Conservation (phyloP, 208 protist genomes). For the Leishmania gerbilli region DNA sequence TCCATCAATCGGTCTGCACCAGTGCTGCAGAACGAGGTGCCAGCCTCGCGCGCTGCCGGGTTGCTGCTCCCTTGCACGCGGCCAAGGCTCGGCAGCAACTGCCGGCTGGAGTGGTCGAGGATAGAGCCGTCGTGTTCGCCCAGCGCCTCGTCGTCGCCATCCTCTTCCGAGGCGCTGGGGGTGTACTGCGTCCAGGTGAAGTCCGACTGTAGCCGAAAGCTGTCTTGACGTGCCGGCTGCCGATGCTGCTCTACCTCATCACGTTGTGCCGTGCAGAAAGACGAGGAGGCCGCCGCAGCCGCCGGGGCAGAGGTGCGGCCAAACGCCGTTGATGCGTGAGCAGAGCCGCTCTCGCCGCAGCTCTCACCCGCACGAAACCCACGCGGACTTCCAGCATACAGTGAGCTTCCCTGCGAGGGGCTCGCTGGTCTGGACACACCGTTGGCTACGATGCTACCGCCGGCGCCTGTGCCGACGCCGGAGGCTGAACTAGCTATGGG, state of each 20-base stretch:
- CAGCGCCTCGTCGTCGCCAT: neutral
- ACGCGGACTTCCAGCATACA: slow-evolving; percentile 9
- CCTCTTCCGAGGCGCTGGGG: slow-evolving; percentile 25
- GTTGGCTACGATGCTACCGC: neutral
- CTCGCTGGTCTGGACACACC: neutral
- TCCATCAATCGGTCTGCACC: neutral
- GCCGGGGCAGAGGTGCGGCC: neutral
- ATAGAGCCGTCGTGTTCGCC: neutral
- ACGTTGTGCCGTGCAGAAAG: neutral
- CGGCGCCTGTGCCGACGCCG: neutral
- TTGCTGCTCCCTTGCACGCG: neutral
- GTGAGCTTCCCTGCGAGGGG: slow-evolving; percentile 11
- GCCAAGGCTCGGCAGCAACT: slow-evolving; percentile 9
- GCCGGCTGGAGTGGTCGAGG: slow-evolving; percentile 1
- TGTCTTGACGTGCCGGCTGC: slow-evolving; percentile 11
- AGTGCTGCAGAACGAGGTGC: neutral
- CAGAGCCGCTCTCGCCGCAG: slow-evolving; percentile 7
- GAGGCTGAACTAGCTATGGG: neutral
- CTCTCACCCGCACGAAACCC: neutral
- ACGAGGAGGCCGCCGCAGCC: neutral
- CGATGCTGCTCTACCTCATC: neutral
- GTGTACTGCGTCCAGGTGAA: slow-evolving; percentile 35
- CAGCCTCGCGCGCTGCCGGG: neutral
- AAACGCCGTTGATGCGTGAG: neutral
- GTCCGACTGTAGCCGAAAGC: slow-evolving; percentile 29